A percentile compares a stretch with the other conserved stretches of the same genome.
Evolutionary conservation across 805 yeast species (phyloP).

Genomic region (Wickerhamiella nectarea): DNA sequence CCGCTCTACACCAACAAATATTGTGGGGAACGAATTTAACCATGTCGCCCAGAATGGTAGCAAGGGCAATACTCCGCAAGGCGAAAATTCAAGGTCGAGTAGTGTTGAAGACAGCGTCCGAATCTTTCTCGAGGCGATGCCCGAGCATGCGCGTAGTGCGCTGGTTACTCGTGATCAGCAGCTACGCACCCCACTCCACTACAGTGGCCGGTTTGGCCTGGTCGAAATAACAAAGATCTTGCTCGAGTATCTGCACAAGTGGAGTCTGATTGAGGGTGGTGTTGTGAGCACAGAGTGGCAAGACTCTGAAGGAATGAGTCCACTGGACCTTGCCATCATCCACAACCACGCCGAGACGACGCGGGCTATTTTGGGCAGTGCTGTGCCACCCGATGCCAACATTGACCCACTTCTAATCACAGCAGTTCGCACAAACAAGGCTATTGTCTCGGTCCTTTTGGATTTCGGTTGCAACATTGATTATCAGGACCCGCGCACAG

Average conservation of each 20-base stretch:
- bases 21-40: slow-evolving; percentile 7
- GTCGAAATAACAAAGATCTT: slow-evolving; percentile 46
- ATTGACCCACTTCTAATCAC: slow-evolving; percentile 36
- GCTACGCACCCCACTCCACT: slow-evolving; percentile 75
- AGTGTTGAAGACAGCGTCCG: slow-evolving; percentile 2
- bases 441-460: slow-evolving; percentile 41
- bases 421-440: slow-evolving; percentile 53
- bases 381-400: slow-evolving; percentile 18
- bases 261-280: slow-evolving; percentile 31
- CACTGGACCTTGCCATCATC: slow-evolving; percentile 67
- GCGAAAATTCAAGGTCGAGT: neutral
- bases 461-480: slow-evolving; percentile 44
- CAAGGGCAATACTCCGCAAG: neutral
- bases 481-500: slow-evolving; percentile 37
- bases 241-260: slow-evolving; percentile 39
- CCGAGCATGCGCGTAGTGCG: slow-evolving; percentile 38
- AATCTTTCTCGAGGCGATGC: slow-evolving; percentile 39
- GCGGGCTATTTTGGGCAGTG: slow-evolving; percentile 36
- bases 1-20: slow-evolving; percentile 25
- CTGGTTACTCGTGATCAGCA: slow-evolving; percentile 61
- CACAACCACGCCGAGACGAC: slow-evolving; percentile 75
- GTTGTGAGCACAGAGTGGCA: slow-evolving; percentile 22
- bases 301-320: slow-evolving; percentile 66
- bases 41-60: neutral
- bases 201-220: slow-evolving; percentile 77